Base-by-base conservation (phyloP, 345 rosid species). In the Populus ilicifolia region DNA sequence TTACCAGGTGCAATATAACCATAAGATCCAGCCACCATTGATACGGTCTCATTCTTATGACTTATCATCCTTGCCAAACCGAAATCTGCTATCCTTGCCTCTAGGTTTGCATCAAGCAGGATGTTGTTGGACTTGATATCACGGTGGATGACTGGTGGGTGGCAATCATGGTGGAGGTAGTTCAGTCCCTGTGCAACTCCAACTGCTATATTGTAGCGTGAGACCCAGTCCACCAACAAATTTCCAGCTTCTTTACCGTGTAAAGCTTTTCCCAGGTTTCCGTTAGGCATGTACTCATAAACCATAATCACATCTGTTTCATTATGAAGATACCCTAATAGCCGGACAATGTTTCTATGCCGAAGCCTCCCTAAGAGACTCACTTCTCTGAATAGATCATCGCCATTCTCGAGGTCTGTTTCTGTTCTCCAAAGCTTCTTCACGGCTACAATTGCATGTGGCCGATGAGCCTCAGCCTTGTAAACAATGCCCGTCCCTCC, bases 21-120 rank as follows among this genome's bases (percentile, higher is more conserved):
- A 75, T 90, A 93, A n/a, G 99, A 95, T 48, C 99, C 99, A 36
- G 99, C 98, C 71, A 95, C 98, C 91, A 92, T 86, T 1, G 97
- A 92, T 71, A 93, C 93, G 23, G 97, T 95, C 84, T 95, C 98
- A 21, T 95, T 93, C 89, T 86, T 92, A 46, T 88, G 84, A 46
- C 85, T 85, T 97, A 95, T 92, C 96, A 90, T 88, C 77, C 90
- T 93, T 10, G 97, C 99, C 87, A 93, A 83, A 20, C 99, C 99
- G 30, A 93, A 95, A 85, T 93, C 99, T 7, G 98, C 97, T 72
- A 95, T 90, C 68, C 92, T 92, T 33, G 97, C 93, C 74, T 92
- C 94, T 5, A 93, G 92, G 82, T 93, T 90, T 14, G 91, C 91
- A 75, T 93, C 92, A 16, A 95, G 94, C 83, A 95, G 85, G 48